phyloP scores from a whole-genome alignment of 106 monocot genomes.

The Acorus calamus region DNA sequence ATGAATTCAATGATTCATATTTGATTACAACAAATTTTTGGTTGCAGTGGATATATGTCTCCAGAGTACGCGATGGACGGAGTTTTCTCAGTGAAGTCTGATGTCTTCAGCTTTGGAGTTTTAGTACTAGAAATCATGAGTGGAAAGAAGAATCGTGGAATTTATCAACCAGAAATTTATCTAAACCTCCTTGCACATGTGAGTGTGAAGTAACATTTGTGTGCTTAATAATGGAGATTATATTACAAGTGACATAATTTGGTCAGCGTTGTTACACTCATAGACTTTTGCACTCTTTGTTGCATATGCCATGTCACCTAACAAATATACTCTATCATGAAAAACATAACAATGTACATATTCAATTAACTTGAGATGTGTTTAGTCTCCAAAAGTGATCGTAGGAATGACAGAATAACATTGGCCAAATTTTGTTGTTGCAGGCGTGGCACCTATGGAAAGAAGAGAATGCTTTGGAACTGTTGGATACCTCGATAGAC shows the following conservation, averaged over 20 bases:
- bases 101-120: constrained; percentile 32
- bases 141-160: constrained; percentile 15
- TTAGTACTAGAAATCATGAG: constrained; percentile 24
- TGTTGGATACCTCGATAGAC: background rate
- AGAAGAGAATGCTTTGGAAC: constrained; percentile 4
- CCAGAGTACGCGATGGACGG: constrained; percentile 30
- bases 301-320: background rate
- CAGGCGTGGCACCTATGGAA: constrained; percentile 22
- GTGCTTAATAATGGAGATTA: background rate
- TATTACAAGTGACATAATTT: too few species aligned
- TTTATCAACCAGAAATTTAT: background rate
- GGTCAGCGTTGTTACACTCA: too few species aligned
- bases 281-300: too few species aligned
- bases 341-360: background rate
- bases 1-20: too few species aligned
- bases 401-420: too few species aligned
- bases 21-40: too few species aligned
- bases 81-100: constrained; percentile 21
- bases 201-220: background rate
- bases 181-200: constrained; percentile 20
- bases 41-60: constrained; percentile 21
- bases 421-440: background rate
- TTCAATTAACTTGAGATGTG: too few species aligned
- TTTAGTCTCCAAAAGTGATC: too few species aligned
- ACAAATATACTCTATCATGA: background rate